Conservation (phyloP, 805 yeast genomes). For the Sugiyamaella qingdaonensis region DNA sequence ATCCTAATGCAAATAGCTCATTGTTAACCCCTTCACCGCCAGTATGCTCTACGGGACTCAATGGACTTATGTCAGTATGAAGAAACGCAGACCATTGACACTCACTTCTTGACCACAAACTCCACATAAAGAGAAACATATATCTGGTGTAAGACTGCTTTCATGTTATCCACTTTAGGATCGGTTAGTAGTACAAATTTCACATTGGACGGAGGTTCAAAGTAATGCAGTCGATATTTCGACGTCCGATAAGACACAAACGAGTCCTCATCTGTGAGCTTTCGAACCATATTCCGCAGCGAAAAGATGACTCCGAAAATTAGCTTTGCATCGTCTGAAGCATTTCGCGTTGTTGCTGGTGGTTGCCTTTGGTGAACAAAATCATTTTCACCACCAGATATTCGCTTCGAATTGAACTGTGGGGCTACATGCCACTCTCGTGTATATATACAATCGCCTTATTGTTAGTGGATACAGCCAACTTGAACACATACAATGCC, state of each 20-base stretch:
- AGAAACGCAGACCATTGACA: constrained; percentile 21
- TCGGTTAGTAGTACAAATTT: constrained; percentile 75
- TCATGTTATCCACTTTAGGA: constrained; percentile 51
- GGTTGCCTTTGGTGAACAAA: neutral
- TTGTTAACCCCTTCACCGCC: constrained; percentile 52
- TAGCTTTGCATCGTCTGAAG: constrained; percentile 63
- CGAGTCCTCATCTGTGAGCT: constrained; percentile 38
- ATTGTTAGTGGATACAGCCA: neutral
- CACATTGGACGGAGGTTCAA: constrained; percentile 74
- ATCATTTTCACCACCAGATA: constrained; percentile 3
- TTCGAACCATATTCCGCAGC: constrained; percentile 67
- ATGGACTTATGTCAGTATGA: constrained; percentile 31
- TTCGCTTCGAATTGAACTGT: constrained; percentile 38
- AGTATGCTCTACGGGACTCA: constrained; percentile 55
- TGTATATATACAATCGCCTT: constrained; percentile 70
- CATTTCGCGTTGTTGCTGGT: neutral
- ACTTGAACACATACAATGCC: constrained; percentile 58
- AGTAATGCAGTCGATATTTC: constrained; percentile 71
- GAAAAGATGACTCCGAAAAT: constrained; percentile 84
- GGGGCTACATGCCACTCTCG: constrained; percentile 57
- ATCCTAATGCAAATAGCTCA: constrained; percentile 49
- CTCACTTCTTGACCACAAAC: constrained; percentile 61
- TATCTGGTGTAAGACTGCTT: constrained; percentile 51
- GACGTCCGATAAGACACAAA: constrained; percentile 48
- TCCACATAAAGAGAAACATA: constrained; percentile 58